These are phyloP conservation scores for Ganoderma boninense DNA, from an alignment of 1,284 basidiomycete genomes.

Conservation along the genomic window DNA sequence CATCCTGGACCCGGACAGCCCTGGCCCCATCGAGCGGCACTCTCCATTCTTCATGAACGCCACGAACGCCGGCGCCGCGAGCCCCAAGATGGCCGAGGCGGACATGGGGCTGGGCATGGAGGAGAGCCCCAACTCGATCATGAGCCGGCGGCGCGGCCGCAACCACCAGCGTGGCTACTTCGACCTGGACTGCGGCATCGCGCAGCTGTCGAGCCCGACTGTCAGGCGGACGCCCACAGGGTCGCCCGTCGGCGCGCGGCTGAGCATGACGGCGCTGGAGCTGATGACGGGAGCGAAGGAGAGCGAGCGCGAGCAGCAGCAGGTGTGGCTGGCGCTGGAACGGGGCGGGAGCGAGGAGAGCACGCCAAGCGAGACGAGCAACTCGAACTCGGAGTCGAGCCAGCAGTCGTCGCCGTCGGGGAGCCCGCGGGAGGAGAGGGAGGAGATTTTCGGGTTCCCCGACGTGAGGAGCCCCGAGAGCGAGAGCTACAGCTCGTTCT, in stretches of 20 bases:
- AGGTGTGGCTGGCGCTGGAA: slow-evolving; percentile 35
- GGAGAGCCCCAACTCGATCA: slow-evolving; percentile 35
- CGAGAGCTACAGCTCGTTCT: slow-evolving; percentile 62
- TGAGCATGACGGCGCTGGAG: slow-evolving; percentile 16
- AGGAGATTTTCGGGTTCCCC: slow-evolving; percentile 17
- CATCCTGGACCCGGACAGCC: slow-evolving; percentile 28
- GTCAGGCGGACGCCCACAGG: slow-evolving; percentile 35
- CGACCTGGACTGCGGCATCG: slow-evolving; percentile 27
- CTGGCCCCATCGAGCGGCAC: slow-evolving; percentile 14
- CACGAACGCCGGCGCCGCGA: slow-evolving; percentile 22
- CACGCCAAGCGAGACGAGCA: slow-evolving; percentile 60
- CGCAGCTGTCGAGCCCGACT: slow-evolving; percentile 20
- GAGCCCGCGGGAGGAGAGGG: slow-evolving; percentile 31
- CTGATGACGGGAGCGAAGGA: slow-evolving; percentile 11
- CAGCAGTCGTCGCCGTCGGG: slow-evolving; percentile 44
- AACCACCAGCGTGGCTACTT: slow-evolving; percentile 43
- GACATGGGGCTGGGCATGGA: slow-evolving; percentile 21
- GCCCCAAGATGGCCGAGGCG: not conserved
- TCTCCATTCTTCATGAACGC: slow-evolving; percentile 14
- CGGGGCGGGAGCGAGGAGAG: slow-evolving; percentile 58
- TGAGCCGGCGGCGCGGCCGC: slow-evolving; percentile 31
- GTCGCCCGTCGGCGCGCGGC: slow-evolving; percentile 32
- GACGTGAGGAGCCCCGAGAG: slow-evolving; percentile 31
- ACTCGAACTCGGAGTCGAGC: slow-evolving; percentile 42
- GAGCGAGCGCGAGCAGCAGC: not conserved